These are phyloP conservation scores for Aspergillus versicolor DNA, from an alignment of 2,329 filamentous ascomycete species.

Conservation along the genomic window DNA sequence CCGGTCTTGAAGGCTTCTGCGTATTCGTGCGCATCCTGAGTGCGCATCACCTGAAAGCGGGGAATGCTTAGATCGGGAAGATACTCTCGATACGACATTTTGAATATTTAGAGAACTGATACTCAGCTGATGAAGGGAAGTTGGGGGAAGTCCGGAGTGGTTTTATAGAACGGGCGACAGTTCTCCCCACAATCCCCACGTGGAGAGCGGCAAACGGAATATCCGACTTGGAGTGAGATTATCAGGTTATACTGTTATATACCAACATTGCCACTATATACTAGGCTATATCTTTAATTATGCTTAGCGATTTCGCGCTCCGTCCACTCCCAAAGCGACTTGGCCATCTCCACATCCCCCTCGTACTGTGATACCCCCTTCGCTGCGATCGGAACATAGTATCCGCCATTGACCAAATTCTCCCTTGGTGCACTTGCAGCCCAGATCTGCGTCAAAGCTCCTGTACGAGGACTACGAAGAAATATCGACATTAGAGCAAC, in stretches of 20 bases:
- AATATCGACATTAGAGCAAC: conserved; percentile 24
- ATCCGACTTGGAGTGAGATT: conserved; percentile 1
- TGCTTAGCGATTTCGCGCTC: conserved; percentile 30
- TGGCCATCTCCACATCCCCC: conserved; percentile 32
- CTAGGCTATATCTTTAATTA: neutral
- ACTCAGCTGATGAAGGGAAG: neutral
- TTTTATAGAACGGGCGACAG: neutral
- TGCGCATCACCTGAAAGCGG: conserved; percentile 63
- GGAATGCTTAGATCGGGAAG: conserved; percentile 62
- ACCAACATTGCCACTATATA: neutral
- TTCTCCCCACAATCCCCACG: conserved; percentile 14
- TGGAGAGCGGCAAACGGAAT: conserved; percentile 18
- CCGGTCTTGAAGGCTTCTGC: conserved; percentile 59
- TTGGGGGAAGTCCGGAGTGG: neutral
- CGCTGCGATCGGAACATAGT: conserved; percentile 43
- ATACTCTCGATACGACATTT: conserved; percentile 53
- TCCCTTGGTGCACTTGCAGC: conserved; percentile 35
- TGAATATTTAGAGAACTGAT: neutral
- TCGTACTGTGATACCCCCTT: conserved; percentile 29
- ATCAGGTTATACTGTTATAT: too few species aligned
- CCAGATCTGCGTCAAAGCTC: conserved; percentile 45
- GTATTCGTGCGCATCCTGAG: conserved; percentile 64
- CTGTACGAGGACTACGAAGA: conserved; percentile 33
- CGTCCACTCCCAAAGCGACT: conserved; percentile 46
- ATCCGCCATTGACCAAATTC: conserved; percentile 38